phyloP scores from a whole-genome alignment of 2,329 filamentous ascomycete genomes.

The Fusarium lyarnte region DNA sequence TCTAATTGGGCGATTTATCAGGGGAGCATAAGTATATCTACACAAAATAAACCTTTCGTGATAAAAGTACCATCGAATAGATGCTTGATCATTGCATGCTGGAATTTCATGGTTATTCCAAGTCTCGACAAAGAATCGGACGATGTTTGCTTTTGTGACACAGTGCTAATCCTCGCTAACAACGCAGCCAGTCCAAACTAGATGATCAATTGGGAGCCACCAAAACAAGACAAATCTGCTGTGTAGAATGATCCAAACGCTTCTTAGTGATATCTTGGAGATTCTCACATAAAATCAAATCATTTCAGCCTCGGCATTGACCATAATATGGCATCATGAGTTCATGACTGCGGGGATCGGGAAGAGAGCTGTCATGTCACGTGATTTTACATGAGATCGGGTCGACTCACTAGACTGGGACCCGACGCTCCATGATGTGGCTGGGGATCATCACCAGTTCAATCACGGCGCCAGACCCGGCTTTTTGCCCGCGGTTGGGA shows the following conservation, averaged over 20 bases:
- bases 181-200: background rate
- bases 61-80: background rate
- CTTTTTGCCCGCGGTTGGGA: conserved; percentile 38
- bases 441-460: conserved; percentile 34
- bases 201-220: background rate
- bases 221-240: background rate
- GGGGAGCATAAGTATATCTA: fast-evolving
- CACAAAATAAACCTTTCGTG: fast-evolving
- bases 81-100: fast-evolving
- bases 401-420: conserved; percentile 1
- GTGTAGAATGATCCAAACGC: background rate
- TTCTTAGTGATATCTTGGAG: background rate
- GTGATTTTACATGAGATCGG: conserved; percentile 39
- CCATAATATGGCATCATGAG: conserved; percentile 38
- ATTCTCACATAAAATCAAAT: background rate
- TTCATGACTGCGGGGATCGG: conserved; percentile 43
- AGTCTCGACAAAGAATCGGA: conserved; percentile 1
- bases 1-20: background rate
- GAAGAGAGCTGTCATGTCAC: conserved; percentile 24
- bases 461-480: conserved; percentile 33
- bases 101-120: background rate
- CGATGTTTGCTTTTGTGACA: conserved; percentile 34
- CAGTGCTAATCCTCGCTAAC: conserved; percentile 30
- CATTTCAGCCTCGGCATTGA: background rate
- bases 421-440: conserved; percentile 42